Evolutionary conservation across 2,329 filamentous ascomycete species (phyloP).

Genomic region (Monascus ruber): DNA sequence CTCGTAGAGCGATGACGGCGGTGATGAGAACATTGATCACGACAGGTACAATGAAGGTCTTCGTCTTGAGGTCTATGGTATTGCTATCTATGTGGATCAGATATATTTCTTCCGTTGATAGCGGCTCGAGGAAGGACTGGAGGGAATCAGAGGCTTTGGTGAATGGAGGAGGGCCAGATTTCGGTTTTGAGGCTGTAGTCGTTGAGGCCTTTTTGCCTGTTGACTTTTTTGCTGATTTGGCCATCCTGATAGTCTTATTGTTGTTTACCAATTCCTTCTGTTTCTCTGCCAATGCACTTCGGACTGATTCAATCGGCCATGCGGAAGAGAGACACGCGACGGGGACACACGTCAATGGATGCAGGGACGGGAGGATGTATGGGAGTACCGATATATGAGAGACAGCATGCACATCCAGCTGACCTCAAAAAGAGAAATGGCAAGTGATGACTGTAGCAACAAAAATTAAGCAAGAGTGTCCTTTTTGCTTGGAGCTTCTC

Average conservation of each 20-base stretch:
- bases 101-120: conserved; percentile 64
- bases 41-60: conserved; percentile 71
- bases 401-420: too few species aligned
- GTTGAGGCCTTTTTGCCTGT: conserved; percentile 19
- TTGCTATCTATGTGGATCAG: conserved; percentile 71
- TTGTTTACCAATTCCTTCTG: not conserved
- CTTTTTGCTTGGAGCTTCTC: too few species aligned
- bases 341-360: too few species aligned
- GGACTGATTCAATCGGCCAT: too few species aligned
- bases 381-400: too few species aligned
- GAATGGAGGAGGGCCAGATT: conserved; percentile 47
- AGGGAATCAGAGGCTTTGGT: conserved; percentile 52
- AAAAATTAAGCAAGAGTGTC: too few species aligned
- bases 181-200: conserved; percentile 18
- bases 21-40: conserved; percentile 61
- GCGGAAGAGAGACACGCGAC: too few species aligned
- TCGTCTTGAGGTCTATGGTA: conserved; percentile 59
- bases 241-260: conserved; percentile 13
- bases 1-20: conserved; percentile 54
- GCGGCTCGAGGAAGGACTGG: conserved; percentile 52
- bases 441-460: too few species aligned
- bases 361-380: too few species aligned
- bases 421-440: too few species aligned
- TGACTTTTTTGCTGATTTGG: conserved; percentile 22
- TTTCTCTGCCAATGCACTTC: too few species aligned